Conservation (phyloP, 2,329 filamentous ascomycete genomes). For the Capronia epimyces region DNA sequence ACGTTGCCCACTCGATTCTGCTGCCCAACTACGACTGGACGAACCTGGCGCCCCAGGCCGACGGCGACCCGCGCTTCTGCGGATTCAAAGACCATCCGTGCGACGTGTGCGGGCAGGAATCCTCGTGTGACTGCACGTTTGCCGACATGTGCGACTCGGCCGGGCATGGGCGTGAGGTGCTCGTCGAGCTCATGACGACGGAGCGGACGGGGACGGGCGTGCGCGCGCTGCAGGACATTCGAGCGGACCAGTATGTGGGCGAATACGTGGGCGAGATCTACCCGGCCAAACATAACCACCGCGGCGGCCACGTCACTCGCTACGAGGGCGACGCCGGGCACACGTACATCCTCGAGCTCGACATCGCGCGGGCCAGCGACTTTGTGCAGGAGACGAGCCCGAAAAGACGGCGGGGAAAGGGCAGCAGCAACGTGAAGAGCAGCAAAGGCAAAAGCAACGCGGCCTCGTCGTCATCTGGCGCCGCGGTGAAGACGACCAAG, state of each 20-base stretch:
- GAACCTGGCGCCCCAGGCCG: background rate
- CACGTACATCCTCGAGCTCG: background rate
- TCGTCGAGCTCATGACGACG: slow-evolving; percentile 20
- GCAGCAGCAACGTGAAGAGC: background rate
- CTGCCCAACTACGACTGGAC: slow-evolving; percentile 10
- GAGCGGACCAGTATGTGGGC: slow-evolving; percentile 7
- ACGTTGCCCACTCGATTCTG: slow-evolving; percentile 7
- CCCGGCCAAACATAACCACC: background rate
- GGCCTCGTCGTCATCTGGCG: background rate
- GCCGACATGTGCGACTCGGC: slow-evolving; percentile 7
- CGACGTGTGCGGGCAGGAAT: slow-evolving; percentile 1
- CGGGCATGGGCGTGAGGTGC: background rate
- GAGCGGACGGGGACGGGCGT: slow-evolving; percentile 15
- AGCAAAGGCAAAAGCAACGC: background rate
- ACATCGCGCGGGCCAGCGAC: background rate
- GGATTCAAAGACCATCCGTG: slow-evolving; percentile 1
- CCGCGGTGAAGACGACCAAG: background rate
- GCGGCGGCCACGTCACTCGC: background rate
- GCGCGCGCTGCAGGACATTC: slow-evolving; percentile 21
- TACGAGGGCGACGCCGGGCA: background rate
- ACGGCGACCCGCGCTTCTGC: slow-evolving; percentile 6
- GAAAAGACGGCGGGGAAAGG: background rate
- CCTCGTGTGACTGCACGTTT: slow-evolving; percentile 15
- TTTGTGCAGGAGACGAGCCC: background rate
- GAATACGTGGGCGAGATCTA: slow-evolving; percentile 26